phyloP scores from a whole-genome alignment of 768 basidiomycete genomes.

The Cystoderma amianthinum region DNA sequence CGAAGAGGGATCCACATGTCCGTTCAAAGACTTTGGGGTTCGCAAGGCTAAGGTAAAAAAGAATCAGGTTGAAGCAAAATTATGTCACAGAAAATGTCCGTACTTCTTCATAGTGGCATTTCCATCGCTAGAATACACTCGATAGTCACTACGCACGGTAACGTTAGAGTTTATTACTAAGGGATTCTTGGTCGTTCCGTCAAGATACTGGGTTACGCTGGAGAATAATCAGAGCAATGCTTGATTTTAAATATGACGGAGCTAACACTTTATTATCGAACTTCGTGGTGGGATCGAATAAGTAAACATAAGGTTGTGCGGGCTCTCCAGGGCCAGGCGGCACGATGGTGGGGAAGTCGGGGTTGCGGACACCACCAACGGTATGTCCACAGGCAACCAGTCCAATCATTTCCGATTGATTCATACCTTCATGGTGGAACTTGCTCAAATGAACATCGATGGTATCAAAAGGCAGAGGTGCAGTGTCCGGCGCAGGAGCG shows the following conservation, averaged over 20 bases:
- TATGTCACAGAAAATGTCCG: background rate
- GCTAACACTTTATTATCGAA: slow-evolving; percentile 39
- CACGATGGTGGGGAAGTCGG: slow-evolving; percentile 38
- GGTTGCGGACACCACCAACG: no score
- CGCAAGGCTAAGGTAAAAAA: slow-evolving; percentile 16
- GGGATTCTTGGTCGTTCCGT: slow-evolving; percentile 24
- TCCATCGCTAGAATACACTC: slow-evolving; percentile 24
- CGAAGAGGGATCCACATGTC: slow-evolving; percentile 30
- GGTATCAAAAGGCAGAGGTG: slow-evolving; percentile 20
- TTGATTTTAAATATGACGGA: background rate
- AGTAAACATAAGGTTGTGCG: slow-evolving; percentile 16
- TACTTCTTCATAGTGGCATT: slow-evolving; percentile 26
- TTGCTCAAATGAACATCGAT: slow-evolving; percentile 14
- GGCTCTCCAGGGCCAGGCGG: slow-evolving; percentile 16
- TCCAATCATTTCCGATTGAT: slow-evolving; percentile 21
- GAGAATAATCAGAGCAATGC: background rate
- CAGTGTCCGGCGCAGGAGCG: slow-evolving; percentile 17
- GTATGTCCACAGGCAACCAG: slow-evolving; percentile 27
- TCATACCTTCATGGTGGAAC: slow-evolving; percentile 21
- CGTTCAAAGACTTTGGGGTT: slow-evolving; percentile 24
- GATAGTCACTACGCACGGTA: slow-evolving; percentile 27
- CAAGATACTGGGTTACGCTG: slow-evolving; percentile 28
- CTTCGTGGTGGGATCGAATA: slow-evolving; percentile 32
- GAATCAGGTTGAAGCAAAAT: no score
- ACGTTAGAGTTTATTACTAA: slow-evolving; percentile 24